These are phyloP conservation scores for Trichoderma oligosporum DNA, from an alignment of 2,329 filamentous ascomycete species.

Conservation along the genomic window DNA sequence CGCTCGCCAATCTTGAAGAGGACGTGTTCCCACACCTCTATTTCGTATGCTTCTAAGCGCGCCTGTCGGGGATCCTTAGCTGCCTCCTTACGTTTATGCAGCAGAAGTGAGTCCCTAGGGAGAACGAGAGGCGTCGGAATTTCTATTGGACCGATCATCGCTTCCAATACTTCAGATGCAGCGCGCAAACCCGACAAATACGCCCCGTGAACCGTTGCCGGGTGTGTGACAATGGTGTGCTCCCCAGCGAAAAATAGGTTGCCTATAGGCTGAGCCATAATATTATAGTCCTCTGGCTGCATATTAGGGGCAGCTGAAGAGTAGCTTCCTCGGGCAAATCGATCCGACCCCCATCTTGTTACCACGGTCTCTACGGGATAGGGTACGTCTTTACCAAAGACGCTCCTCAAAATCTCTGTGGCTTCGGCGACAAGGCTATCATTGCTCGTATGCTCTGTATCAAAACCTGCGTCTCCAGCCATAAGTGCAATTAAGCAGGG, in stretches of 20 bases:
- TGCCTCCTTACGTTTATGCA: slow-evolving; percentile 54
- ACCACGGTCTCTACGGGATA: slow-evolving; percentile 80
- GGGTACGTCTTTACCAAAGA: slow-evolving; percentile 70
- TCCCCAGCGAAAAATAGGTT: slow-evolving; percentile 95
- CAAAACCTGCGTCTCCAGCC: slow-evolving; percentile 89
- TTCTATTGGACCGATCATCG: slow-evolving; percentile 75
- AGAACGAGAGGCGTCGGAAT: slow-evolving; percentile 72
- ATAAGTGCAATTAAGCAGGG: slow-evolving; percentile 88
- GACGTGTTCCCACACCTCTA: slow-evolving; percentile 50
- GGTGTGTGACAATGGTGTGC: slow-evolving; percentile 92
- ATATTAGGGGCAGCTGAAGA: slow-evolving; percentile 87
- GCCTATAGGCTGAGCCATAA: slow-evolving; percentile 79
- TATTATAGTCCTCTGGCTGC: slow-evolving; percentile 81
- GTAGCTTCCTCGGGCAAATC: slow-evolving; percentile 90
- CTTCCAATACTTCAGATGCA: slow-evolving; percentile 78
- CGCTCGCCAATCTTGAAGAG: slow-evolving; percentile 64
- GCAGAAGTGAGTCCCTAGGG: slow-evolving; percentile 51
- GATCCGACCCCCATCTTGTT: slow-evolving; percentile 87
- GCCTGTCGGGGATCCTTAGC: slow-evolving; percentile 49
- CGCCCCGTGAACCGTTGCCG: slow-evolving; percentile 93
- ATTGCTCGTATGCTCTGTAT: slow-evolving; percentile 75
- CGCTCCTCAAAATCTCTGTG: slow-evolving; percentile 68
- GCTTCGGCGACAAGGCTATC: slow-evolving; percentile 76
- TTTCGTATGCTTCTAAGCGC: slow-evolving; percentile 55
- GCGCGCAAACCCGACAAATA: slow-evolving; percentile 90